Evolutionary conservation across 73 alveolate species (phyloP), one percentile per base, ranked within the genome.

Genomic region (Durusdinium trenchii): DNA sequence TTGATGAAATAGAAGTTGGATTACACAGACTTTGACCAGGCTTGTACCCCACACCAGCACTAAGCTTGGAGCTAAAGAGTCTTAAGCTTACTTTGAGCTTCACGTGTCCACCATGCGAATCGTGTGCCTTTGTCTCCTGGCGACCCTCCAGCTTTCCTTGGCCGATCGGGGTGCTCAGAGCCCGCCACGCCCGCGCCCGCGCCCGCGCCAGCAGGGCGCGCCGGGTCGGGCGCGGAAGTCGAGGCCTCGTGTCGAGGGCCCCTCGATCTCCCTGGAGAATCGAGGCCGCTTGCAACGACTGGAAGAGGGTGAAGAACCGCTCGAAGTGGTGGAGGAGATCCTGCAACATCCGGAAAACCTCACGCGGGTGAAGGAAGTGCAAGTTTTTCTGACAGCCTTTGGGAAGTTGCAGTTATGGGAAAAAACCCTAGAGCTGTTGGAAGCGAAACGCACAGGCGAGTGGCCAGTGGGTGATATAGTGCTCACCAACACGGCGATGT

Each of bases 381-480:
- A 91, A 32, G n/a, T 78, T 20, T 67, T 91, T 57, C 67, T 91
- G 54, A 3, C 90, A 14, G 76, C 78, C 57, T 91, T 69, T 48
- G 98, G 98, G 30, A 38, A 46, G 50, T 76, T 67, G 54, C 90
- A 91, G 30, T 78, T 91, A 16, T 91, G 98, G 98, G 61, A 81
- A 57, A 89, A 91, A 48, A 57, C 98, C 10, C 32, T 91, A n/a
- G 47, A 78, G 6, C 67, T 91, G 28, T 54, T 91, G 75, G 89
- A 91, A 10, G 46, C n/a, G 69, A 91, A 91, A 76, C 89, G 98
- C 12, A 40, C 89, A 18, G 98, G 98, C 6, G 57, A 10, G 54
- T 67, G 98, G 85, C 84, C 90, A 38, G 78, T 57, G 60, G 98
- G 98, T 1, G 98, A 91, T 36, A 38, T 91, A 45, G 98, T 91